phyloP scores from a whole-genome alignment of 2,329 filamentous ascomycete genomes.

The Coniella lustricola region DNA sequence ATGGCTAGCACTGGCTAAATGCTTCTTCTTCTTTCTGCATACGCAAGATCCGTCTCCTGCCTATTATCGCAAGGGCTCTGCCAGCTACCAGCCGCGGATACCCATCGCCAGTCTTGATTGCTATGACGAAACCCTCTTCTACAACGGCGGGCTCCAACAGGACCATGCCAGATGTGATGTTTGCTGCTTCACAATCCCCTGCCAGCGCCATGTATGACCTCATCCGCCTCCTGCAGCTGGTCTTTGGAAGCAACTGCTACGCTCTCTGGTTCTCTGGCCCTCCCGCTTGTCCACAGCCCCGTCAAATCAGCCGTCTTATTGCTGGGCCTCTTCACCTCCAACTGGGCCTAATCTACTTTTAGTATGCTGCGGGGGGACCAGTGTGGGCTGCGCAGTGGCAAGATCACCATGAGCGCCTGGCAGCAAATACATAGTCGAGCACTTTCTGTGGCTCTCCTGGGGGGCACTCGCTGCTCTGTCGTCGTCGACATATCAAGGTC shows the following conservation, averaged over 20 bases:
- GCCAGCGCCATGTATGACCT: constrained; percentile 13
- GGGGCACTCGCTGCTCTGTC: neutral
- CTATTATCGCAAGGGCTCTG: too few relatives aligned
- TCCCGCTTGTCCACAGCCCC: neutral
- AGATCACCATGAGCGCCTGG: constrained; percentile 5
- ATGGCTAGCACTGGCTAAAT: too few relatives aligned
- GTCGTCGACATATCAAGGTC: neutral
- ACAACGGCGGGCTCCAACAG: neutral
- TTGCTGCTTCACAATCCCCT: neutral
- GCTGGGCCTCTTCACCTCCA: neutral
- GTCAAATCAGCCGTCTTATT: neutral
- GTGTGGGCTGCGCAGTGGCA: constrained; percentile 13
- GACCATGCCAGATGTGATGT: neutral
- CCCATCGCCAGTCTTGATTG: neutral
- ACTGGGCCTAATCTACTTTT: too few relatives aligned
- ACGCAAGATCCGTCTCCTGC: too few relatives aligned
- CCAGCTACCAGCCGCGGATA: neutral
- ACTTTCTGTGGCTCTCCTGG: neutral
- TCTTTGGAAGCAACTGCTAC: neutral
- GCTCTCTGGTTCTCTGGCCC: neutral
- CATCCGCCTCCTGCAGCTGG: constrained; percentile 1
- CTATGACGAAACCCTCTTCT: neutral
- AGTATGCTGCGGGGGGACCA: neutral
- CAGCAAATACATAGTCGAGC: neutral
- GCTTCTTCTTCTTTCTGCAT: too few relatives aligned